These are phyloP conservation scores for Amyloporia xantha DNA, from an alignment of 768 basidiomycete species.

Conservation along the genomic window DNA sequence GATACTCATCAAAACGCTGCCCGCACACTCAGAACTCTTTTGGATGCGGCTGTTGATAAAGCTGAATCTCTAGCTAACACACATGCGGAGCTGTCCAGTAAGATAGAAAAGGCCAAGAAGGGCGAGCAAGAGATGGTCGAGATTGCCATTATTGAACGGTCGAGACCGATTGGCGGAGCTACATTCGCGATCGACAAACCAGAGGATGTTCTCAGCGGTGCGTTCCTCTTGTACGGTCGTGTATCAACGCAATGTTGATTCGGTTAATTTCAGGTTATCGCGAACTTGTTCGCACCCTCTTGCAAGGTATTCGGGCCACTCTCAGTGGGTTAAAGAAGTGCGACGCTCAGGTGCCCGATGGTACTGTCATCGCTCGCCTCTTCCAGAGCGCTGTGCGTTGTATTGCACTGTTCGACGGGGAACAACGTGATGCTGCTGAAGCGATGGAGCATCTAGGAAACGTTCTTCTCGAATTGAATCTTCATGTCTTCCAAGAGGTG, in stretches of 20 bases:
- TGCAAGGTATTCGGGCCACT: slow-evolving; percentile 82
- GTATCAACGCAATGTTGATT: neutral
- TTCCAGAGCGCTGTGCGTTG: slow-evolving; percentile 82
- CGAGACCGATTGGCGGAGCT: slow-evolving; percentile 74
- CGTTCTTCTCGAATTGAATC: slow-evolving; percentile 75
- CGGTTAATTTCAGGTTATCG: slow-evolving; percentile 58
- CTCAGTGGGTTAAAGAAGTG: slow-evolving; percentile 72
- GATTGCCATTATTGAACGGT: slow-evolving; percentile 71
- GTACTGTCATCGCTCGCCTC: slow-evolving; percentile 78
- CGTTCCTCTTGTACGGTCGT: slow-evolving; percentile 19
- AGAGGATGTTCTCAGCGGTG: slow-evolving; percentile 77
- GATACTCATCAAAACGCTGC: slow-evolving; percentile 64
- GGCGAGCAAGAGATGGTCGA: slow-evolving; percentile 39
- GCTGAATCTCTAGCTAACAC: slow-evolving; percentile 73
- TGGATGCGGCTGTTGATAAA: slow-evolving; percentile 80
- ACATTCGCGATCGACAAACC: slow-evolving; percentile 75
- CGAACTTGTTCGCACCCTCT: slow-evolving; percentile 77
- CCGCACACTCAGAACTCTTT: slow-evolving; percentile 63
- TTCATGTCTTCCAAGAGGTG: slow-evolving; percentile 92
- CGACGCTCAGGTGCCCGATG: slow-evolving; percentile 74
- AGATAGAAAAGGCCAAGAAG: slow-evolving; percentile 38
- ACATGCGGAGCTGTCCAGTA: slow-evolving; percentile 47
- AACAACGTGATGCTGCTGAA: slow-evolving; percentile 66
- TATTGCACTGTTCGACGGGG: slow-evolving; percentile 72
- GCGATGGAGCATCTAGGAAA: slow-evolving; percentile 76